Evolutionary conservation across 176 grass and related monocot genomes (phyloP).

Genomic region (Hsuehochloa calcarea): DNA sequence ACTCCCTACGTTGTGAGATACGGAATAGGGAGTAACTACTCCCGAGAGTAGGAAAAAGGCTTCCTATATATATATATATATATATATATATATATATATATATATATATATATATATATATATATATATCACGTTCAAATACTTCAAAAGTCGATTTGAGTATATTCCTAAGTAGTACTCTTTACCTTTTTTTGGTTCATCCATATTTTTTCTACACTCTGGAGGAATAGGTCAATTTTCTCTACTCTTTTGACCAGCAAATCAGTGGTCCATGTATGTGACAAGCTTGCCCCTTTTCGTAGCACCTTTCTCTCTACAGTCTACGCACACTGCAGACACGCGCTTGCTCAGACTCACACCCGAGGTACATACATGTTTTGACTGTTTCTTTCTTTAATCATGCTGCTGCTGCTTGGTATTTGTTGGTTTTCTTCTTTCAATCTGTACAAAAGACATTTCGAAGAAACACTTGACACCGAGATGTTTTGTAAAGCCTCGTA

Average conservation of each 20-base stretch:
- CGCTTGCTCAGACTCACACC: conserved; percentile 5
- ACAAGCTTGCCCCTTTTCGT: conserved; percentile 10
- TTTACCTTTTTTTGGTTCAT: background rate
- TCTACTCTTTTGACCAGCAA: conserved; percentile 36
- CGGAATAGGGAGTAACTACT: too few species aligned
- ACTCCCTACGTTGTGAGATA: too few species aligned
- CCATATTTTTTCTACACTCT: background rate
- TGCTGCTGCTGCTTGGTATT: conserved; percentile 3
- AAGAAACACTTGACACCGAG: background rate
- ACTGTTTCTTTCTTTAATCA: conserved; percentile 32
- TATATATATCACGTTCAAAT: background rate
- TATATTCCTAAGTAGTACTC: background rate
- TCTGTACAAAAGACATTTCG: background rate
- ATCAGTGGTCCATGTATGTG: conserved; percentile 29
- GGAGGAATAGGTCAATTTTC: background rate
- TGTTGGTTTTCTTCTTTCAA: background rate
- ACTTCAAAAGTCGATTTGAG: background rate
- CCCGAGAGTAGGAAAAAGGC: too few species aligned
- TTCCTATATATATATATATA: too few species aligned
- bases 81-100: too few species aligned
- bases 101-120: too few species aligned
- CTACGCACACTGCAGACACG: conserved; percentile 11
- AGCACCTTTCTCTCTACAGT: conserved; percentile 18
- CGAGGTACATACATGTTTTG: background rate
- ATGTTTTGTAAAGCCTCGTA: background rate